These are phyloP conservation scores for Phytopythium mirpurense DNA, from an alignment of 352 stramenopile genomes.

Conservation along the genomic window DNA sequence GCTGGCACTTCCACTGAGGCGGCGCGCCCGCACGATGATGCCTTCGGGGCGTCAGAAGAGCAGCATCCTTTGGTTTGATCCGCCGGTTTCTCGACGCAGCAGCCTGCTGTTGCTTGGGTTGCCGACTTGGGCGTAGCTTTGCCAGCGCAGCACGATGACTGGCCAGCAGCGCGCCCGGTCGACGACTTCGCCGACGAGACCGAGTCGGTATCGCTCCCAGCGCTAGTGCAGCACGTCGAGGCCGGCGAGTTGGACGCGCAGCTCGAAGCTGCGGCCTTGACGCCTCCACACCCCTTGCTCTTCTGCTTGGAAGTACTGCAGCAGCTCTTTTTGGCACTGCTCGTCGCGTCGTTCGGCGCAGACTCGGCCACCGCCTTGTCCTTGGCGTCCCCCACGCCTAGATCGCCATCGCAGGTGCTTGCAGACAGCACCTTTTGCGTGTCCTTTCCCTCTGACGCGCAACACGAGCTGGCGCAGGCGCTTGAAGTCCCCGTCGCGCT, in stretches of 20 bases:
- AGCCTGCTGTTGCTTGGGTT: background rate
- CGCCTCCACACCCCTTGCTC: background rate
- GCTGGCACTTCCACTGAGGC: background rate
- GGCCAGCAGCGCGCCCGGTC: background rate
- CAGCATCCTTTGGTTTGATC: background rate
- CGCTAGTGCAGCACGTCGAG: background rate
- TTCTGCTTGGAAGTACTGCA: background rate
- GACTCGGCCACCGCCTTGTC: background rate
- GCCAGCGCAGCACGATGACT: slow-evolving; percentile 1
- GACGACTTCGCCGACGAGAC: background rate
- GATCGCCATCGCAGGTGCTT: background rate
- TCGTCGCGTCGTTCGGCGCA: background rate
- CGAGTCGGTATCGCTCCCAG: slow-evolving; percentile 1
- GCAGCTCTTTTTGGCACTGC: background rate
- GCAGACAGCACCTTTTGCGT: background rate
- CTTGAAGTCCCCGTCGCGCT: background rate
- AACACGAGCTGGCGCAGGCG: background rate
- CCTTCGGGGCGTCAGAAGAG: background rate
- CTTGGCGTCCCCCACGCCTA: background rate
- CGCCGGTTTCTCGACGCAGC: background rate
- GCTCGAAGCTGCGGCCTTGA: background rate
- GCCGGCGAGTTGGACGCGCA: slow-evolving; percentile 1
- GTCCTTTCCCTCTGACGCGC: background rate
- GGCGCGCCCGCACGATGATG: background rate
- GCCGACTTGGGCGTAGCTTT: background rate